phyloP scores from a whole-genome alignment of 306 rosid genomes.

The Lithocarpus polystachyus region DNA sequence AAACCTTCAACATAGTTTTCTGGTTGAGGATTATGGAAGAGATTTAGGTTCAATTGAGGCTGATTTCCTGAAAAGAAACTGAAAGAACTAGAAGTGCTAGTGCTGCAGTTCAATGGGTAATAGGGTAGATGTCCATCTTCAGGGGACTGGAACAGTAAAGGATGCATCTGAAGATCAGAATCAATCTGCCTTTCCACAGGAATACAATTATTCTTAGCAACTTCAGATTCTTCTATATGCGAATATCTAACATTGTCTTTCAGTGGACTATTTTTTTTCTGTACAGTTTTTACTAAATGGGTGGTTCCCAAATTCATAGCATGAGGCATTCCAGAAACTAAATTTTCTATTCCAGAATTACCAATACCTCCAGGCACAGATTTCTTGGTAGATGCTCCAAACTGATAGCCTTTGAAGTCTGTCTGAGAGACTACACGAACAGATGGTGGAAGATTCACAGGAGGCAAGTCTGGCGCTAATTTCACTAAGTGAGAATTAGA shows the following conservation, averaged over 20 bases:
- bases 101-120: constrained; percentile 59
- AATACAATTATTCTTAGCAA: constrained; percentile 38
- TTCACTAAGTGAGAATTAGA: constrained; percentile 59
- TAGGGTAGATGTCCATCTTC: constrained; percentile 58
- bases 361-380: constrained; percentile 42
- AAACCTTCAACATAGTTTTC: constrained; percentile 46
- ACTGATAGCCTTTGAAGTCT: constrained; percentile 54
- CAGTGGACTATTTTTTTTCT: constrained; percentile 9
- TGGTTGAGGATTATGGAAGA: constrained; percentile 62
- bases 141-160: constrained; percentile 78
- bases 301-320: constrained; percentile 32
- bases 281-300: constrained; percentile 27
- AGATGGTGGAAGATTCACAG: constrained; percentile 92
- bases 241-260: constrained; percentile 32
- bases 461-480: constrained; percentile 91
- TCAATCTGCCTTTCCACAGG: constrained; percentile 46
- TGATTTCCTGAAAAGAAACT: constrained; percentile 67
- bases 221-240: constrained; percentile 42
- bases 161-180: constrained; percentile 91
- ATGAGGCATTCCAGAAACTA: constrained; percentile 39
- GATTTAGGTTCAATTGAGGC: constrained; percentile 73
- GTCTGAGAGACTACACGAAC: constrained; percentile 88
- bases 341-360: constrained; percentile 36
- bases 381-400: constrained; percentile 43
- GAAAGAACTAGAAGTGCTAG: constrained; percentile 56